These are phyloP conservation scores for Fremontodendron californicum DNA, from an alignment of 345 rosid genomes.

Conservation along the genomic window DNA sequence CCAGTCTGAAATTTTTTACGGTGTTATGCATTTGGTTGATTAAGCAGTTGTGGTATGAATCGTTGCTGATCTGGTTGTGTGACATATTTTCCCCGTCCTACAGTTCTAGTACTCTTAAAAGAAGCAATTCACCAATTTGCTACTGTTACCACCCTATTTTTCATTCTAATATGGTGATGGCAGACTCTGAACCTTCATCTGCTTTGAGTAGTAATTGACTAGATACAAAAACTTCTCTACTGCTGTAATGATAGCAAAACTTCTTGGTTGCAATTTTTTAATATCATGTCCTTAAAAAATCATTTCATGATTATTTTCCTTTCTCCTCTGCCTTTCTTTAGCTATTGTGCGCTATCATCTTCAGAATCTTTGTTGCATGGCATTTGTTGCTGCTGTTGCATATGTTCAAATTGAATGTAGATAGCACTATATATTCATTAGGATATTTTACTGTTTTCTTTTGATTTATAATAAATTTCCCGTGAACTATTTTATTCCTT, in stretches of 20 bases:
- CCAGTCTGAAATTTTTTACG: neutral
- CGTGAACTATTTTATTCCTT: neutral
- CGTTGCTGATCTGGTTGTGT: neutral
- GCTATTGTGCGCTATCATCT: neutral
- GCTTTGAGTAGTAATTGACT: neutral
- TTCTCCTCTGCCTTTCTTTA: neutral
- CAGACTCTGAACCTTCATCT: no score
- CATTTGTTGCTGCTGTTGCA: neutral
- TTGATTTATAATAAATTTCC: neutral
- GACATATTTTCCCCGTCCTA: neutral
- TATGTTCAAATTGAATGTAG: neutral
- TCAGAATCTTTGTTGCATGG: neutral
- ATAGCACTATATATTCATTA: neutral
- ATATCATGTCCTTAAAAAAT: neutral
- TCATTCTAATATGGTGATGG: no score
- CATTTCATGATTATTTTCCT: neutral
- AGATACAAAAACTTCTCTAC: neutral
- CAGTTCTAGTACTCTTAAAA: no score
- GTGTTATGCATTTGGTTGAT: neutral
- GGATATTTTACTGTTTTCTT: neutral
- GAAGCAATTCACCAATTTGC: no score
- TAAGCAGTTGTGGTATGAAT: neutral
- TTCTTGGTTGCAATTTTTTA: neutral
- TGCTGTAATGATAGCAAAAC: neutral
- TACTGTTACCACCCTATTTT: no score